These are phyloP conservation scores for Seminavis robusta DNA, from an alignment of 108 stramenopile species.

Conservation along the genomic window DNA sequence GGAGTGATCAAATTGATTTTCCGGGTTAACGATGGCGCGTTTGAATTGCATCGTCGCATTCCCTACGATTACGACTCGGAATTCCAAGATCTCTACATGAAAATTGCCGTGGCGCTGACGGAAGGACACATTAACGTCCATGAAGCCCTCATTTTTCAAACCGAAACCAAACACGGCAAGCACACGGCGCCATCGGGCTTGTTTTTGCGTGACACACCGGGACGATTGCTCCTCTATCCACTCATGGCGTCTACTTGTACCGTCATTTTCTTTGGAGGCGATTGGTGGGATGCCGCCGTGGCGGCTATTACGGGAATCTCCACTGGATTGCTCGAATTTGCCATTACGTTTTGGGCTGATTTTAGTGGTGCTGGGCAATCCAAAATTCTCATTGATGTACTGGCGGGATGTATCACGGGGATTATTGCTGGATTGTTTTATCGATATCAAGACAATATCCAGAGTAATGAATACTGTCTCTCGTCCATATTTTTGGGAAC, in stretches of 20 bases:
- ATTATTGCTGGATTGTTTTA: conserved; percentile 33
- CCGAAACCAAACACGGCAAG: conserved; percentile 29
- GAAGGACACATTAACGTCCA: conserved; percentile 41
- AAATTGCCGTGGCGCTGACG: conserved; percentile 36
- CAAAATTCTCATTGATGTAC: conserved; percentile 28
- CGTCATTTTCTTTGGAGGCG: conserved; percentile 30
- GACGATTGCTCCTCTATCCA: conserved; percentile 42
- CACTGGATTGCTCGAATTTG: conserved; percentile 32
- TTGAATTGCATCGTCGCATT: conserved; percentile 43
- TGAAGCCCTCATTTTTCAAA: conserved; percentile 35
- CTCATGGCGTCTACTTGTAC: conserved; percentile 34
- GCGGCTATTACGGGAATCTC: conserved; percentile 31
- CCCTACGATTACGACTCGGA: conserved; percentile 54
- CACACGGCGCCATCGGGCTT: conserved; percentile 37
- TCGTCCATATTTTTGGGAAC: conserved; percentile 39
- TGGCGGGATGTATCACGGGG: conserved; percentile 34
- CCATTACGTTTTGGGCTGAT: conserved; percentile 14
- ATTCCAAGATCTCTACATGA: conserved; percentile 41
- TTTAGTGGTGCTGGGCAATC: too few species aligned
- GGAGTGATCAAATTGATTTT: conserved; percentile 38
- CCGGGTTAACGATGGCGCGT: conserved; percentile 42
- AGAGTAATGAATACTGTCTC: conserved; percentile 18
- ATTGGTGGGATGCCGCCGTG: conserved; percentile 30
- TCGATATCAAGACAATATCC: too few species aligned
- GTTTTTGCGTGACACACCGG: conserved; percentile 38